phyloP scores from a whole-genome alignment of 2,329 filamentous ascomycete genomes.

The Macrophomina tecta region DNA sequence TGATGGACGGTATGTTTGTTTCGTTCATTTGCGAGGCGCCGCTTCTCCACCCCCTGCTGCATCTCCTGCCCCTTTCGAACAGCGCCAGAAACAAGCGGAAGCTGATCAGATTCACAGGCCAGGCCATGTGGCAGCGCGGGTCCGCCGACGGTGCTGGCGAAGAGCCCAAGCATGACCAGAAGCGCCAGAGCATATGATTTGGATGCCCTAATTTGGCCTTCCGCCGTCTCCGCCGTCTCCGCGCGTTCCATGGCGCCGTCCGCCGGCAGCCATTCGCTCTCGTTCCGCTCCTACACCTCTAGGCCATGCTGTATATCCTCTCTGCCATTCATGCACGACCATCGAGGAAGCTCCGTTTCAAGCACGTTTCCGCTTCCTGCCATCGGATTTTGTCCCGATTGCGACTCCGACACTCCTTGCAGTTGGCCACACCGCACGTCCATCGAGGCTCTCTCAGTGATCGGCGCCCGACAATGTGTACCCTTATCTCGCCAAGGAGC shows the following conservation, averaged over 20 bases:
- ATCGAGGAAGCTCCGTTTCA: too few relatives aligned
- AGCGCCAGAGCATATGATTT: background rate
- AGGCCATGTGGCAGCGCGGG: conserved; percentile 14
- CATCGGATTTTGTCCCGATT: background rate
- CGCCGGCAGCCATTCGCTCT: background rate
- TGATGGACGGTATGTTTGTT: conserved; percentile 1
- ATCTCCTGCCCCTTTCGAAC: conserved; percentile 25
- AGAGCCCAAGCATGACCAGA: background rate
- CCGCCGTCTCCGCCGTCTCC: background rate
- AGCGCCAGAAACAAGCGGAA: conserved; percentile 10
- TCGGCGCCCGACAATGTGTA: conserved; percentile 13
- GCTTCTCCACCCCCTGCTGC: conserved; percentile 19
- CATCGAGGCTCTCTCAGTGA: conserved; percentile 2
- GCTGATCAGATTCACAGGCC: conserved; percentile 5
- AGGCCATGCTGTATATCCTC: background rate
- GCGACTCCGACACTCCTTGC: background rate
- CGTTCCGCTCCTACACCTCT: background rate
- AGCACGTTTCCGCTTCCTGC: background rate
- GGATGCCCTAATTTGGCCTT: conserved; percentile 12
- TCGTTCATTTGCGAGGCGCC: conserved; percentile 7
- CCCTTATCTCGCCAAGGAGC: conserved; percentile 25
- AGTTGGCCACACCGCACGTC: conserved; percentile 3
- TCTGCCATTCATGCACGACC: too few relatives aligned
- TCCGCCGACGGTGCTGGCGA: background rate
- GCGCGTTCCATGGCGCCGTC: background rate